phyloP scores from a whole-genome alignment of 805 yeast species.

The Wickerhamomyces bisporus region DNA sequence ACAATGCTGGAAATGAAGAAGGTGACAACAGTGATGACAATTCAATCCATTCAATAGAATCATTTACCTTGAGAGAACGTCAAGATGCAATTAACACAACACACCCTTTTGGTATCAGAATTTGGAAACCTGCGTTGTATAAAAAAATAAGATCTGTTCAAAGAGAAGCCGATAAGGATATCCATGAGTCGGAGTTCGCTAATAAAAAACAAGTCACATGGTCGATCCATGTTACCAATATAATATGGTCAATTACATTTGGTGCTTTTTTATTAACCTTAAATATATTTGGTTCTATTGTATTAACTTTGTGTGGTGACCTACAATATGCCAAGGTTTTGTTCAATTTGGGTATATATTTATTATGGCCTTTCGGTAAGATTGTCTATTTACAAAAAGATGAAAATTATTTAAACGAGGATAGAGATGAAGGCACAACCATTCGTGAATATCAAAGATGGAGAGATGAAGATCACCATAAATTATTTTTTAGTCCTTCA shows the following conservation, averaged over 20 bases:
- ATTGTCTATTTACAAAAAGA: conserved; percentile 75
- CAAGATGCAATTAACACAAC: conserved; percentile 95
- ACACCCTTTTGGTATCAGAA: conserved; percentile 97
- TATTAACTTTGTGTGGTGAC: conserved; percentile 39
- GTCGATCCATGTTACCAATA: conserved; percentile 63
- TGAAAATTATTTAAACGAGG: conserved; percentile 78
- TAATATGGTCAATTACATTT: conserved; percentile 66
- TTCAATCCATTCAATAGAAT: conserved; percentile 59
- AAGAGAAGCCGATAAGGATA: conserved; percentile 85
- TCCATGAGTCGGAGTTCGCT: conserved; percentile 61
- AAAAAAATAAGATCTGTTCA: conserved; percentile 91
- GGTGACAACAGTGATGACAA: conserved; percentile 27
- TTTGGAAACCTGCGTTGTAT: conserved; percentile 97
- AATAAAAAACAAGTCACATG: conserved; percentile 43
- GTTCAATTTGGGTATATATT: conserved; percentile 60
- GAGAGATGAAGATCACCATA: conserved; percentile 73
- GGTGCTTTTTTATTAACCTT: conserved; percentile 58
- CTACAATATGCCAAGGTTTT: conserved; percentile 58
- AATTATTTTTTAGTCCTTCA: conserved; percentile 60
- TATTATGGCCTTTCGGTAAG: conserved; percentile 85
- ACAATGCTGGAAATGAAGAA: conserved; percentile 11
- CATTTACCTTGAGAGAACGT: conserved; percentile 83
- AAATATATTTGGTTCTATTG: conserved; percentile 44
- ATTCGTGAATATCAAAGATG: conserved; percentile 82
- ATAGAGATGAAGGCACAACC: conserved; percentile 82